Evolutionary conservation across 768 basidiomycete genomes (phyloP), one percentile per base, ranked within the genome.

Genomic region (Leucocoprinus leucothites): DNA sequence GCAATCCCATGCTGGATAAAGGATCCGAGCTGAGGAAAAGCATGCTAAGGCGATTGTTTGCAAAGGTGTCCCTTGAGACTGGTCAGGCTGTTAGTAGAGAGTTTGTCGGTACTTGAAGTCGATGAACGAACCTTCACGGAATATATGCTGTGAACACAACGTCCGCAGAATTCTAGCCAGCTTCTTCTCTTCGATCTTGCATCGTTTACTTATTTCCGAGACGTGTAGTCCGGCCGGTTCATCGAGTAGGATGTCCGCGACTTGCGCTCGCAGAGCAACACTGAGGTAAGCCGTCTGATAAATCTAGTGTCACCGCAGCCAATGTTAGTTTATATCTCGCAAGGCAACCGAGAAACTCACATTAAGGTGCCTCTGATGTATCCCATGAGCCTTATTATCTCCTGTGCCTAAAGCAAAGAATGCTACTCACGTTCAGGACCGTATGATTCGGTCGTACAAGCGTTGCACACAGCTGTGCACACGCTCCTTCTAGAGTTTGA

Each of bases 31-130:
- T 66, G 1, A 69, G 50, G 3, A 76, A 61, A 18, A 67, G 62
- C 26, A 69, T 58, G 46, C 71, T 73, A 7, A 78, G 65, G 2
- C 73, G 68, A 59, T 76, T 78, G 57, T 78, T 75, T 13, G 71
- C 69, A 49, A 74, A 78, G 0, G 72, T 69, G 45, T 73, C 66
- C 2, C 67, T 62, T 9, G 64, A 58, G 11, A 72, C 74, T 76
- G 43, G 2, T 64, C 1, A 56, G 48, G 13, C 73, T 67, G 9
- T 72, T 47, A 3, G 63, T 63, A 3, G 70, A 21, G 11, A 11
- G 13, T 7, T 11, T 25, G 7, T 22, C 14, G 26, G 36, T 35
- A 25, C 13, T 1, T 19, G 9, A 9, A 40, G 4, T 22, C 8
- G 9, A 9, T 11, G 14, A 22, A 40, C 13, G 7, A 14, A 74